Evolutionary conservation across 805 yeast species (phyloP).

Genomic region (Candida oleophila): DNA sequence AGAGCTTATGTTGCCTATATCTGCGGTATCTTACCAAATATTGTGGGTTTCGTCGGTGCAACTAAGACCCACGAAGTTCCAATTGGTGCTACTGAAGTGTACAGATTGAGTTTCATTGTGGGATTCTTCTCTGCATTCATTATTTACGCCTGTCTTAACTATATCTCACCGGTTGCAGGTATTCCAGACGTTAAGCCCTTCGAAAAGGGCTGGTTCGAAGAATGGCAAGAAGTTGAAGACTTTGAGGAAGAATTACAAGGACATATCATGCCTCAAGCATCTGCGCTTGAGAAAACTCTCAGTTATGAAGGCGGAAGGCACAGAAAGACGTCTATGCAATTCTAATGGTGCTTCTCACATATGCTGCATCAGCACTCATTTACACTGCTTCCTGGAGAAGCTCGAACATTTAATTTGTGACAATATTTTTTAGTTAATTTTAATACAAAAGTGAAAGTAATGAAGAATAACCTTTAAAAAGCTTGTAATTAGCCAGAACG

Average conservation of each 20-base stretch:
- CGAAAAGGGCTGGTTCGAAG: constrained; percentile 62
- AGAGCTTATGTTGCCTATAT: constrained; percentile 80
- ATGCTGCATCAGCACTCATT: no score
- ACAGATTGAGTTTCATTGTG: constrained; percentile 70
- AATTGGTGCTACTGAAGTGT: constrained; percentile 71
- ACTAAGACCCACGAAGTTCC: constrained; percentile 71
- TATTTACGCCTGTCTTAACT: constrained; percentile 53
- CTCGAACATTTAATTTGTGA: no score
- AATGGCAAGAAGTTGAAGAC: constrained; percentile 62
- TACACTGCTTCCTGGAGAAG: neutral
- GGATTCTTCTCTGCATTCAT: constrained; percentile 65
- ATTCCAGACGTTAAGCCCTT: constrained; percentile 34
- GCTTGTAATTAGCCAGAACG: no score
- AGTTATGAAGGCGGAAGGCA: constrained; percentile 1
- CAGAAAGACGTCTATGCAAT: neutral
- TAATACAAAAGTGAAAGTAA: no score
- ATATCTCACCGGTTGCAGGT: constrained; percentile 51
- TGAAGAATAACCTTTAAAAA: no score
- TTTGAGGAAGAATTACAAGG: constrained; percentile 47
- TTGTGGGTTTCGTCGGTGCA: constrained; percentile 86
- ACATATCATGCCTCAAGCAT: constrained; percentile 18
- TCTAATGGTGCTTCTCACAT: neutral
- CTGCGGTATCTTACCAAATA: constrained; percentile 78
- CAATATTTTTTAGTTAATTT: neutral
- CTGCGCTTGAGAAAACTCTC: constrained; percentile 10